These are phyloP conservation scores for Lumnitzera littorea DNA, from an alignment of 345 rosid genomes.

Conservation along the genomic window DNA sequence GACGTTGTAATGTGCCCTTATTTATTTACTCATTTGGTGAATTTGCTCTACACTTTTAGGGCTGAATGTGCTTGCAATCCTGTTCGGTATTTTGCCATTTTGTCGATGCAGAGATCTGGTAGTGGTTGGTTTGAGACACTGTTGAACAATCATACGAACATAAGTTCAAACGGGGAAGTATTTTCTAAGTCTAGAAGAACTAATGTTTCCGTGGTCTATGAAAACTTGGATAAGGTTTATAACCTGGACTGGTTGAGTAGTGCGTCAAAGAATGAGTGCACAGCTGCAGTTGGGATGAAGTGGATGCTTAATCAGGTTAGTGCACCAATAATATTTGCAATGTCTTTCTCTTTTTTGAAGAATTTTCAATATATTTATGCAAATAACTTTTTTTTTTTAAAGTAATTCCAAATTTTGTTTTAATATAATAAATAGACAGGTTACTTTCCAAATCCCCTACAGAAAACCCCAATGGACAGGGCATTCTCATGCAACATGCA, in stretches of 20 bases:
- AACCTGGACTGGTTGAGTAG: conserved; percentile 91
- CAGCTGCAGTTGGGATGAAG: conserved; percentile 92
- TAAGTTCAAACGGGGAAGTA: conserved; percentile 96
- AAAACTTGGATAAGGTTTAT: conserved; percentile 77
- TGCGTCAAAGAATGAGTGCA: conserved; percentile 97
- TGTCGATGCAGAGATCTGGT: conserved; percentile 99
- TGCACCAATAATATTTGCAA: neutral
- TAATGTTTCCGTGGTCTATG: conserved; percentile 58
- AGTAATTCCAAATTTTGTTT: too few species aligned
- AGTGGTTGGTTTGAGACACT: conserved; percentile 99
- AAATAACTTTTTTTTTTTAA: too few species aligned
- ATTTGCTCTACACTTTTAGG: conserved; percentile 31
- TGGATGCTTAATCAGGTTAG: conserved; percentile 99
- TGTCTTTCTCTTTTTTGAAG: neutral
- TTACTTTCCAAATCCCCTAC: too few species aligned
- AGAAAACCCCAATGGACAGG: too few species aligned
- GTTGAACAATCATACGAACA: conserved; percentile 86
- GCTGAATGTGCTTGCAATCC: conserved; percentile 87
- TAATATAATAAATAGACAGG: too few species aligned
- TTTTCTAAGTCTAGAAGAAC: conserved; percentile 88
- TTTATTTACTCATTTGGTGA: conserved; percentile 1
- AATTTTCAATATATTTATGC: too few species aligned
- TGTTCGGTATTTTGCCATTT: conserved; percentile 86
- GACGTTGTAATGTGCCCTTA: neutral
- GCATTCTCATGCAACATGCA: too few species aligned